These are phyloP conservation scores for Xylariaceae sp. DNA, from an alignment of 2,329 filamentous ascomycete species.

Conservation along the genomic window DNA sequence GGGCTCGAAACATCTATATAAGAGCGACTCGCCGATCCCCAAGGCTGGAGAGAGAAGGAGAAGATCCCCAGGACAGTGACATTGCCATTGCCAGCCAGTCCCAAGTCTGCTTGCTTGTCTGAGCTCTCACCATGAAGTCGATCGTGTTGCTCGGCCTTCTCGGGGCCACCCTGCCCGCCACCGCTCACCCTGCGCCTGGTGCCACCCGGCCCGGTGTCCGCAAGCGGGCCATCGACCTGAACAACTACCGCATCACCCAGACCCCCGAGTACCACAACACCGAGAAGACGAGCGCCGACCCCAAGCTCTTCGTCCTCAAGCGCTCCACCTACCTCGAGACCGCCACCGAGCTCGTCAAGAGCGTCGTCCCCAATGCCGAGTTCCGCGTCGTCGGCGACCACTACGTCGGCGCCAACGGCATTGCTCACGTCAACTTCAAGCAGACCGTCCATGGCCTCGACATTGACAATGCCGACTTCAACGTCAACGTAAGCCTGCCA, in stretches of 20 bases:
- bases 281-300: constrained; percentile 20
- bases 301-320: constrained; percentile 24
- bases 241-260: constrained; percentile 29
- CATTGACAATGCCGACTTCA: constrained; percentile 56
- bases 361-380: constrained; percentile 29
- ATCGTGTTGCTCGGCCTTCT: constrained; percentile 30
- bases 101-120: constrained; percentile 12
- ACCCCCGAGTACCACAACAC: constrained; percentile 29
- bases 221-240: constrained; percentile 31
- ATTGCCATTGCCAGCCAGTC: too few relatives aligned
- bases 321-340: constrained; percentile 38
- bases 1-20: constrained; percentile 19
- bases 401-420: constrained; percentile 49
- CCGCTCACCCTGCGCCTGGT: constrained; percentile 24
- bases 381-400: constrained; percentile 49
- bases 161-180: constrained; percentile 27
- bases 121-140: constrained; percentile 26
- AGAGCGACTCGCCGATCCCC: constrained; percentile 8
- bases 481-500: constrained; percentile 47
- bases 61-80: constrained; percentile 5
- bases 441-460: constrained; percentile 54
- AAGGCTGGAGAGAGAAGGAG: too few relatives aligned
- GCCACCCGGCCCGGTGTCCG: constrained; percentile 25
- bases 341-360: constrained; percentile 41
- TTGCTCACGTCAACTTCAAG: constrained; percentile 54